Evolutionary conservation across 1,139 yeast species (phyloP).

Genomic region (Candida albicans): DNA sequence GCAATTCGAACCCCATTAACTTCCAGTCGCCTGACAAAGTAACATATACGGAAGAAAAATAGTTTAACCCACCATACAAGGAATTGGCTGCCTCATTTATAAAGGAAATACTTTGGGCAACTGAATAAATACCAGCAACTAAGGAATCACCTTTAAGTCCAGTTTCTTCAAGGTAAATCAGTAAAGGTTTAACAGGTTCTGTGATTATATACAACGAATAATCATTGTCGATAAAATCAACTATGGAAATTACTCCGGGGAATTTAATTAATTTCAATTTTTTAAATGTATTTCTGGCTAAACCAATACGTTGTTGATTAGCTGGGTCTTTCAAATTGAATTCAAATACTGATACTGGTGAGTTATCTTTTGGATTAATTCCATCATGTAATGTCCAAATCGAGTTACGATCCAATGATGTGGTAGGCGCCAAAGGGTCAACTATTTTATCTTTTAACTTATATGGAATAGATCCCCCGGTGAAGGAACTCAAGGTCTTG

Average conservation of each 20-base stretch:
- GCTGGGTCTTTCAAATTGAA: constrained; percentile 51
- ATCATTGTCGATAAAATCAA: constrained; percentile 73
- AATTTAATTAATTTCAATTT: constrained; percentile 68
- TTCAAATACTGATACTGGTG: constrained; percentile 59
- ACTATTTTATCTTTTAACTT: constrained; percentile 47
- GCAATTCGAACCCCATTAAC: constrained; percentile 77
- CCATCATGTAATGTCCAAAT: constrained; percentile 56
- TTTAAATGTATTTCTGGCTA: constrained; percentile 65
- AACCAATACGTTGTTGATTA: constrained; percentile 22
- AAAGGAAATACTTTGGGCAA: constrained; percentile 58
- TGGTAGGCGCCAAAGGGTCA: constrained; percentile 17
- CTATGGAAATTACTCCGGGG: constrained; percentile 71
- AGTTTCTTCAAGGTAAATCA: constrained; percentile 27
- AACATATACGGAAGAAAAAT: constrained; percentile 57
- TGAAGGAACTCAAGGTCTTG: constrained; percentile 54
- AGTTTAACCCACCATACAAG: constrained; percentile 63
- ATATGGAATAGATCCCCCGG: constrained; percentile 59
- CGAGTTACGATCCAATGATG: constrained; percentile 20
- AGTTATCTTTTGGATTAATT: constrained; percentile 38
- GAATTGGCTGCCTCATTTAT: constrained; percentile 64
- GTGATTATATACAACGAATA: constrained; percentile 67
- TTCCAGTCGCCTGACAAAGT: constrained; percentile 79
- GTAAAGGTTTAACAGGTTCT: constrained; percentile 71
- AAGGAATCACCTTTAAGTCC: constrained; percentile 37
- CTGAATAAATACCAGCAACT: constrained; percentile 58